These are phyloP conservation scores for Paramyrothecium sp. DNA, from an alignment of 2,329 filamentous ascomycete genomes.

Conservation along the genomic window DNA sequence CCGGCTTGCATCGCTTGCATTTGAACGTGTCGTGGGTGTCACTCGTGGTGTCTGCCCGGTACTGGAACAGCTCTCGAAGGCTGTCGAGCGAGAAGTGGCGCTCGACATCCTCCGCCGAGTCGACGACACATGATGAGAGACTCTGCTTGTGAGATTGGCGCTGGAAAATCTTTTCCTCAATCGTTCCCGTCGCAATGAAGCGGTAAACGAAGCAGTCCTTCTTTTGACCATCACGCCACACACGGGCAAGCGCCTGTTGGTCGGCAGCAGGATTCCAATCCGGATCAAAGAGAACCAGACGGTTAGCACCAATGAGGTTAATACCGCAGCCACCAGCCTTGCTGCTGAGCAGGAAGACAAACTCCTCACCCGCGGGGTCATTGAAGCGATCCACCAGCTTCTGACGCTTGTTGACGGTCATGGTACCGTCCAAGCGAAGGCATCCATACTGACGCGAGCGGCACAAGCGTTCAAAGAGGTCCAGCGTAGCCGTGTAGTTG, in stretches of 20 bases:
- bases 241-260: conserved; percentile 92
- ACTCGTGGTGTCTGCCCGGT: conserved; percentile 77
- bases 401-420: conserved; percentile 96
- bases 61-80: conserved; percentile 91
- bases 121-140: conserved; percentile 91
- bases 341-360: conserved; percentile 92
- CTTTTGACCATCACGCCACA: conserved; percentile 98
- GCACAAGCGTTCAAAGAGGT: conserved; percentile 90
- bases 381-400: conserved; percentile 99
- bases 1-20: conserved; percentile 89
- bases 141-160: conserved; percentile 98
- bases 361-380: conserved; percentile 83
- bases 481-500: conserved; percentile 95
- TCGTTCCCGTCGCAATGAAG: conserved; percentile 97
- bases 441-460: conserved; percentile 80
- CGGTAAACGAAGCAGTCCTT: conserved; percentile 99
- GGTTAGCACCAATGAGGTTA: conserved; percentile 91
- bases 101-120: conserved; percentile 95
- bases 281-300: conserved; percentile 92
- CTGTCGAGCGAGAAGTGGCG: conserved; percentile 92
- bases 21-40: conserved; percentile 99
- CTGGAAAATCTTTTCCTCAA: conserved; percentile 99
- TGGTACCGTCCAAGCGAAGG: conserved; percentile 89
- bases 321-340: conserved; percentile 97
- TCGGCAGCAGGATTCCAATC: conserved; percentile 98